Conservation (phyloP, 148 eudicot genomes). For the Chenopodium berlandieri region DNA sequence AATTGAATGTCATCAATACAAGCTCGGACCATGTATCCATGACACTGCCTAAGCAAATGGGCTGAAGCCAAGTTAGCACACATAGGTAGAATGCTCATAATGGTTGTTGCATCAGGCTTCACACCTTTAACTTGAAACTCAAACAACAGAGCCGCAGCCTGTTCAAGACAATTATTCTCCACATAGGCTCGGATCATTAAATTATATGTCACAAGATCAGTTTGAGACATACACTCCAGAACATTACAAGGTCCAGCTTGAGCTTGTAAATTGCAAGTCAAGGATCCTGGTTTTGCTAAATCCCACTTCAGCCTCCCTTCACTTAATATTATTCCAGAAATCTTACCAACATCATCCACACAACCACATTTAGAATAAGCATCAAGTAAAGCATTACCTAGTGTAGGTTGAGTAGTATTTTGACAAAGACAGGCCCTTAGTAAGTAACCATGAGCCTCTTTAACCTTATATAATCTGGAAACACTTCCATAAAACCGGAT, state of each 20-base stretch:
- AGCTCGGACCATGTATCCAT: slow-evolving; percentile 56
- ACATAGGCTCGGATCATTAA: slow-evolving; percentile 61
- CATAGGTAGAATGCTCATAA: slow-evolving; percentile 60
- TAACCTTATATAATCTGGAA: slow-evolving; percentile 42
- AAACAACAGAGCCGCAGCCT: slow-evolving; percentile 43
- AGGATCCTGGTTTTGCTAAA: slow-evolving; percentile 36
- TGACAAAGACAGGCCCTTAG: slow-evolving; percentile 39
- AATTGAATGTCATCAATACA: slow-evolving; percentile 51
- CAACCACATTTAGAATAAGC: slow-evolving; percentile 67
- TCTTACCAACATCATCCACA: slow-evolving; percentile 48
- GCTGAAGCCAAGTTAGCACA: slow-evolving; percentile 58
- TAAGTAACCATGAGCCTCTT: slow-evolving; percentile 63
- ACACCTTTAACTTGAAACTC: slow-evolving; percentile 46
- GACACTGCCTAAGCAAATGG: slow-evolving; percentile 61
- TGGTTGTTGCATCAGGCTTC: slow-evolving; percentile 52
- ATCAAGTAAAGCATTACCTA: slow-evolving; percentile 55
- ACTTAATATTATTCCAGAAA: slow-evolving; percentile 41
- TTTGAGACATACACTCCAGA: slow-evolving; percentile 31
- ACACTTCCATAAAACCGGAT: slow-evolving; percentile 46
- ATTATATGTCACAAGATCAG: slow-evolving; percentile 56
- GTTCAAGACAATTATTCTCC: slow-evolving; percentile 41
- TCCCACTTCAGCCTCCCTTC: slow-evolving; percentile 29
- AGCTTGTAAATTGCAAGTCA: slow-evolving; percentile 27
- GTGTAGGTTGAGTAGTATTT: slow-evolving; percentile 34
- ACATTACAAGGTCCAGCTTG: slow-evolving; percentile 30